These are phyloP conservation scores for Golubevia pallescens DNA, from an alignment of 1,284 basidiomycete genomes.

Conservation along the genomic window DNA sequence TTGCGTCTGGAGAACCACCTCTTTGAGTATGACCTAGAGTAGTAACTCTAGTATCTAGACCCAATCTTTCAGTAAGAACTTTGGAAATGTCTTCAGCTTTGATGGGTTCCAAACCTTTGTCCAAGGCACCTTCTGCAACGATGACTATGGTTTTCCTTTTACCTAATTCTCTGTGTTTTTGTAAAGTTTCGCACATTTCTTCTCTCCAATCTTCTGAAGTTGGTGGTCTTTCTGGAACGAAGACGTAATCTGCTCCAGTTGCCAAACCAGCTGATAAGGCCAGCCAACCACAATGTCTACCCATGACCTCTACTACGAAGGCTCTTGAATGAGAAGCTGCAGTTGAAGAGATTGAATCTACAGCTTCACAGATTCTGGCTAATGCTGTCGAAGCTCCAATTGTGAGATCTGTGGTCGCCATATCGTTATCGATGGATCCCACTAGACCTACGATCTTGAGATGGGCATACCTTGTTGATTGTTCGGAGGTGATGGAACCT, in stretches of 20 bases:
- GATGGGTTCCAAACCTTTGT: slow-evolving; percentile 85
- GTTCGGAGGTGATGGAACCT: slow-evolving; percentile 78
- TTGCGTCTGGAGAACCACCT: slow-evolving; percentile 89
- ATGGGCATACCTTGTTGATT: slow-evolving; percentile 76
- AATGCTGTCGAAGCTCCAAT: slow-evolving; percentile 95
- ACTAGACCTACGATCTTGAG: slow-evolving; percentile 96
- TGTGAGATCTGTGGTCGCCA: slow-evolving; percentile 95
- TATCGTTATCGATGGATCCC: slow-evolving; percentile 98
- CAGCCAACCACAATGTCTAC: slow-evolving; percentile 96
- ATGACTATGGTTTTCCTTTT: slow-evolving; percentile 99
- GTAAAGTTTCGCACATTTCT: slow-evolving; percentile 86
- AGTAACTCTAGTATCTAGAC: slow-evolving; percentile 95
- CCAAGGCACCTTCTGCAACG: slow-evolving; percentile 92
- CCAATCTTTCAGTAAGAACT: slow-evolving; percentile 82
- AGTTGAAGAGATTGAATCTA: slow-evolving; percentile 97
- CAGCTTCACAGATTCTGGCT: slow-evolving; percentile 93
- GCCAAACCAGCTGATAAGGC: slow-evolving; percentile 90
- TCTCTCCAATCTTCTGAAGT: slow-evolving; percentile 81
- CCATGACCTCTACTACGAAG: slow-evolving; percentile 99
- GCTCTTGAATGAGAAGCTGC: slow-evolving; percentile 94
- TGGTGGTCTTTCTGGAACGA: slow-evolving; percentile 93
- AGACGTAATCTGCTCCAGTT: slow-evolving; percentile 94
- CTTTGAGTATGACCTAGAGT: slow-evolving; percentile 96
- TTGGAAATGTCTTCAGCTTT: slow-evolving; percentile 87
- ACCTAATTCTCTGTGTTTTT: slow-evolving; percentile 85